Percentiles rank a stretch among this genome's conserved stretches.
phyloP scores from a whole-genome alignment of 768 basidiomycete genomes.

The Cyclocybe aegerita region DNA sequence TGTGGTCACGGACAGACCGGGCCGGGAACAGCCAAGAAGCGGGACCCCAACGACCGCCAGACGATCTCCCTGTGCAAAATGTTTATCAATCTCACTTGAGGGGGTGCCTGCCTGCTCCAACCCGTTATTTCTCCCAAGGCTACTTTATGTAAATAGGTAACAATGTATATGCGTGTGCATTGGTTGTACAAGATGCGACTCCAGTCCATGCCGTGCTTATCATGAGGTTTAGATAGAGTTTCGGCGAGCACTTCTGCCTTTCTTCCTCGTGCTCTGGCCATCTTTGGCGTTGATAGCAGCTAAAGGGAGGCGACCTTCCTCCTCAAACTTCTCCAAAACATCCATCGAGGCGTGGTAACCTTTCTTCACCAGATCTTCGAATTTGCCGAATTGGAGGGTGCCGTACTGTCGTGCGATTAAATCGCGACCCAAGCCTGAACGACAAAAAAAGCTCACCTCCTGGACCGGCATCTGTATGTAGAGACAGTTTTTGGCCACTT shows the following conservation, averaged over 20 bases:
- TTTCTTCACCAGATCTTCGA: conserved; percentile 82
- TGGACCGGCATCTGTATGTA: conserved; percentile 97
- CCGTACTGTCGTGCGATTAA: conserved; percentile 59
- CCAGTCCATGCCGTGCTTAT: not conserved
- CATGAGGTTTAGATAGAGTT: conserved; percentile 55
- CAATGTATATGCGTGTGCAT: not conserved
- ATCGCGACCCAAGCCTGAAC: not conserved
- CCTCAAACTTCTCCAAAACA: conserved; percentile 74
- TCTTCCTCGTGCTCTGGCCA: conserved; percentile 47
- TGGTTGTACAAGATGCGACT: conserved; percentile 1
- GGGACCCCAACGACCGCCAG: not conserved
- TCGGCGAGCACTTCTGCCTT: conserved; percentile 74
- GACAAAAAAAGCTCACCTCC: conserved; percentile 48
- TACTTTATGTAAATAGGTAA: too few relatives aligned
- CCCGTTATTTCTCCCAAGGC: too few relatives aligned
- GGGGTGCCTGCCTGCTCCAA: too few relatives aligned
- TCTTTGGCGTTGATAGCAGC: conserved; percentile 62
- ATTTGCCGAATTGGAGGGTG: conserved; percentile 87
- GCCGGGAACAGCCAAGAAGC: not conserved
- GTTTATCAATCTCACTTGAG: not conserved
- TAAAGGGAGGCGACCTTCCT: conserved; percentile 82
- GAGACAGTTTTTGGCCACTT: conserved; percentile 81
- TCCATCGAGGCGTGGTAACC: conserved; percentile 76
- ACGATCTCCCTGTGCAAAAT: not conserved
- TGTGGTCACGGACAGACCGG: too few relatives aligned